Conservation (phyloP, 2,329 filamentous ascomycete genomes). For the Colletotrichum tamarilloi region DNA sequence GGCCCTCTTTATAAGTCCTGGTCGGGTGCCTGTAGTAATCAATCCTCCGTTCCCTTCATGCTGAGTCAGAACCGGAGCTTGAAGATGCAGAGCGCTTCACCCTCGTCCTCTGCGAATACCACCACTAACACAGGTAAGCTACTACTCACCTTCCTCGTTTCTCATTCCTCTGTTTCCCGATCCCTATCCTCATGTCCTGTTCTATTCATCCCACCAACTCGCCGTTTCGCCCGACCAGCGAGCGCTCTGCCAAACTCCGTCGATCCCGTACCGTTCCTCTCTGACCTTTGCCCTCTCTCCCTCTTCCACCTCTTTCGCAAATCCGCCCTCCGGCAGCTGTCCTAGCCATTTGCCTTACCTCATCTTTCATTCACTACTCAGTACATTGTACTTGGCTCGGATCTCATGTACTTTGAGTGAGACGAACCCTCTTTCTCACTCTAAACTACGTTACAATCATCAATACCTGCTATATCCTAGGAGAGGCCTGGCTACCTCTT, state of each 20-base stretch:
- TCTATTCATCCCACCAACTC: conserved; percentile 1
- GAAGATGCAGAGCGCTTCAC: conserved; percentile 37
- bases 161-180: conserved; percentile 7
- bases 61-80: conserved; percentile 38
- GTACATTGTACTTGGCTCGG: conserved; percentile 6
- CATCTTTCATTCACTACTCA: conserved; percentile 12
- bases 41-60: conserved; percentile 37
- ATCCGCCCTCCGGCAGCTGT: conserved; percentile 9
- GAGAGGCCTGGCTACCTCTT: conserved; percentile 8
- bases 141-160: conserved; percentile 15
- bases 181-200: conserved; percentile 13
- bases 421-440: conserved; percentile 5
- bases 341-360: conserved; percentile 25
- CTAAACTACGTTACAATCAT: conserved; percentile 24
- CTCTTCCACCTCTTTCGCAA: conserved; percentile 9
- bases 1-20: conserved; percentile 36
- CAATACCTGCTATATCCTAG: conserved; percentile 18
- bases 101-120: conserved; percentile 35
- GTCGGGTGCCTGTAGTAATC: conserved; percentile 36
- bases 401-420: conserved; percentile 19
- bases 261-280: conserved; percentile 18
- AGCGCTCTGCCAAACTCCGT: conserved; percentile 3
- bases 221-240: conserved; percentile 1
- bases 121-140: conserved; percentile 36
- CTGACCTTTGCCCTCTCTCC: conserved; percentile 3